A percentile compares a stretch with the other conserved stretches of the same genome.
These are phyloP conservation scores for Apiospora rasikravindrae DNA, from an alignment of 2,329 filamentous ascomycete genomes.

Conservation along the genomic window DNA sequence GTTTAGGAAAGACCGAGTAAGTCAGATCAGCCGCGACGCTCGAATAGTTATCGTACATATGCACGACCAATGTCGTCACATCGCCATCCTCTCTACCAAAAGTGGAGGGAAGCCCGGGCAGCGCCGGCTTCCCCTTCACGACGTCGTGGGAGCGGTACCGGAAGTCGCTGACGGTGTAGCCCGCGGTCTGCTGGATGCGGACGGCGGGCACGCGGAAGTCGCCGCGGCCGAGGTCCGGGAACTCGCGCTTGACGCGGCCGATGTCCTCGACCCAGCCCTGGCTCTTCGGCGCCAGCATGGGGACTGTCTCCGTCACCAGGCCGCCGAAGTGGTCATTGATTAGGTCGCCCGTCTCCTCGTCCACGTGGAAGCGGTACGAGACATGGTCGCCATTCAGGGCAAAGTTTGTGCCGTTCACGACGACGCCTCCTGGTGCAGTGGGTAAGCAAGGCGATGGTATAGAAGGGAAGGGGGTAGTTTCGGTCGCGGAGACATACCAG, in stretches of 20 bases:
- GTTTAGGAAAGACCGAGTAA: conserved; percentile 67
- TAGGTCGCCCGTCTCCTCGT: conserved; percentile 57
- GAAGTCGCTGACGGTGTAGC: conserved; percentile 64
- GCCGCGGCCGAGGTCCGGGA: conserved; percentile 67
- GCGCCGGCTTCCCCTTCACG: conserved; percentile 58
- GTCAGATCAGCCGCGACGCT: conserved; percentile 62
- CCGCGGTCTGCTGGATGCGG: conserved; percentile 62
- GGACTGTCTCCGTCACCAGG: conserved; percentile 56
- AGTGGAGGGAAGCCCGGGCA: conserved; percentile 63
- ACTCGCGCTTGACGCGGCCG: conserved; percentile 62
- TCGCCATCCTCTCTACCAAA: conserved; percentile 56
- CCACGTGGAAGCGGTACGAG: conserved; percentile 67
- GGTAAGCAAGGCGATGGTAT: neutral
- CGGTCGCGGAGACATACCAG: neutral
- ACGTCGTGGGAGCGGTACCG: conserved; percentile 63
- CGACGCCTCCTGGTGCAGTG: conserved; percentile 51
- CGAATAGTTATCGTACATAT: conserved; percentile 63
- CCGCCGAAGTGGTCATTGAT: conserved; percentile 65
- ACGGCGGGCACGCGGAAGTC: conserved; percentile 68
- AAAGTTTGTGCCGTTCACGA: conserved; percentile 60
- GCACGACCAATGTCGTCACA: conserved; percentile 63
- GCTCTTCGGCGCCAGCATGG: conserved; percentile 48
- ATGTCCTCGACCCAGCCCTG: conserved; percentile 60
- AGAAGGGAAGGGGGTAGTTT: too few relatives aligned
- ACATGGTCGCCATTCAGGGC: conserved; percentile 59